Percentiles rank a stretch among this genome's conserved stretches.
Conservation (phyloP, 106 monocot species). For the Dioscorea zingiberensis region DNA sequence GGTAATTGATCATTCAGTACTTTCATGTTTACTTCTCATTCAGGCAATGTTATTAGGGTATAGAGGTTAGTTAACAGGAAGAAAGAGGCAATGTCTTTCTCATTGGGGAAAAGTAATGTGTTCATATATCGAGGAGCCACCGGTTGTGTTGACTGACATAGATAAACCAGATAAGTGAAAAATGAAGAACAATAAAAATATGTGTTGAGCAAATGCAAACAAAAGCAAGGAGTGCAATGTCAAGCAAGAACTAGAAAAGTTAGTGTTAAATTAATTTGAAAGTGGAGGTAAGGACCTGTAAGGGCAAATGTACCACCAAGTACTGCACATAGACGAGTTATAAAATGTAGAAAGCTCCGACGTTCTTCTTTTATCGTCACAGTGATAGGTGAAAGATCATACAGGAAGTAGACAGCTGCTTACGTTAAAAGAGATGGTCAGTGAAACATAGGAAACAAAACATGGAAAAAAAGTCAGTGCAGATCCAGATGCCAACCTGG, state of each 20-base stretch:
- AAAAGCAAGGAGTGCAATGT: neutral
- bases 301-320: constrained; percentile 99
- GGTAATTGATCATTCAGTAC: too few relatives aligned
- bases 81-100: too few relatives aligned
- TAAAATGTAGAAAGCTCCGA: constrained; percentile 95
- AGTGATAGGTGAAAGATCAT: constrained; percentile 96
- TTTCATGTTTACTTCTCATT: too few relatives aligned
- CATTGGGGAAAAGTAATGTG: too few relatives aligned
- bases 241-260: neutral
- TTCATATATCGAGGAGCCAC: neutral
- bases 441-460: neutral
- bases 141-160: neutral
- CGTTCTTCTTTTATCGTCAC: constrained; percentile 94
- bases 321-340: constrained; percentile 94
- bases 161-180: neutral
- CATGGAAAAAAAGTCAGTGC: neutral
- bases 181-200: neutral
- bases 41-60: too few relatives aligned
- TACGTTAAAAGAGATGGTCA: constrained; percentile 7
- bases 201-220: neutral
- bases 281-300: constrained; percentile 51
- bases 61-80: too few relatives aligned
- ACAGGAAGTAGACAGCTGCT: constrained; percentile 92
- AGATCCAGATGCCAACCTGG: constrained; percentile 54
- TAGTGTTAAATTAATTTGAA: neutral